These are phyloP conservation scores for Flaveria trinervia DNA, from an alignment of 129 eudicot species.

Conservation along the genomic window DNA sequence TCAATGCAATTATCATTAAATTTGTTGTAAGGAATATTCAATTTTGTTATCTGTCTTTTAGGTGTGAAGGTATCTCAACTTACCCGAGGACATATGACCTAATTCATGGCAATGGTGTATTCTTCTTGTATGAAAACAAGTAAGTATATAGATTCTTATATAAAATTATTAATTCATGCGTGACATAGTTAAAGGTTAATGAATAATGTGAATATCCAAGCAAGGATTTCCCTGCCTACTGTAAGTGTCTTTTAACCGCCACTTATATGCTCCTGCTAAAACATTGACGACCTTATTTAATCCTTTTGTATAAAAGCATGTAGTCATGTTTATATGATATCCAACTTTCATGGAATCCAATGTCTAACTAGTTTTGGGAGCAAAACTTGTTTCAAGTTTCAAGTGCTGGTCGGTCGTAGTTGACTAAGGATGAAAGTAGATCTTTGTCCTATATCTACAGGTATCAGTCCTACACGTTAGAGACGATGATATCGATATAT, in stretches of 20 bases:
- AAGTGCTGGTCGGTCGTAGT: background rate
- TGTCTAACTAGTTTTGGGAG: background rate
- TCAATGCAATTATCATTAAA: background rate
- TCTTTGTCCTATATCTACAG: background rate
- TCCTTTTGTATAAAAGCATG: background rate
- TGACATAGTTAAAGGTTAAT: background rate
- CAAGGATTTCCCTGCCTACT: background rate
- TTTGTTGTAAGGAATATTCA: background rate
- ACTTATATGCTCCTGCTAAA: background rate
- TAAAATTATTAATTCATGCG: background rate
- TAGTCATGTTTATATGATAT: constrained; percentile 1
- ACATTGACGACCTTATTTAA: background rate
- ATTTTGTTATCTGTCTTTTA: constrained; percentile 27
- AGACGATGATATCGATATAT: background rate
- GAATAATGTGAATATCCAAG: background rate
- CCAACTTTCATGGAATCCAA: background rate
- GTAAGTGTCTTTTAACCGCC: background rate
- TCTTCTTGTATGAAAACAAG: constrained; percentile 83
- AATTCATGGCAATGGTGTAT: constrained; percentile 73
- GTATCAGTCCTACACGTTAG: background rate
- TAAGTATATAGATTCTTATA: constrained; percentile 43
- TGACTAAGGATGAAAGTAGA: background rate
- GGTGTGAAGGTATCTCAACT: constrained; percentile 98
- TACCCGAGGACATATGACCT: constrained; percentile 93
- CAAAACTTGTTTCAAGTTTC: background rate